Evolutionary conservation across 1,284 basidiomycete species (phyloP).

Genomic region (Rhodotorula sp.): DNA sequence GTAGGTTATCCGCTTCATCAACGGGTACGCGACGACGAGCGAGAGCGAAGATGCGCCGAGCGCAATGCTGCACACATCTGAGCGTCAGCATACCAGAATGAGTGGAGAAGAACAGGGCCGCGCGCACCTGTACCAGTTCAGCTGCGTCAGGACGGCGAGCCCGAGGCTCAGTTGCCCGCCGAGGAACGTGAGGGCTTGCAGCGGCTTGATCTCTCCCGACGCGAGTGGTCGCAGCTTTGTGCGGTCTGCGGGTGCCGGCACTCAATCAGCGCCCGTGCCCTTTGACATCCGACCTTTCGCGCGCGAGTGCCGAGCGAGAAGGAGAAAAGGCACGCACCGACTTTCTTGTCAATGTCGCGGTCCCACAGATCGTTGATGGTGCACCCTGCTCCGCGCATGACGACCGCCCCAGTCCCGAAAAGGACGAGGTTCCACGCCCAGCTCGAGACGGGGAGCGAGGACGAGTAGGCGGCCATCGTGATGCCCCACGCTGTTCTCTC

Average conservation of each 20-base stretch:
- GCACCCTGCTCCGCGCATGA: constrained; percentile 98
- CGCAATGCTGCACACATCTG: constrained; percentile 64
- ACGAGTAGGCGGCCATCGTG: constrained; percentile 84
- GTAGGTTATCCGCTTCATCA: constrained; percentile 97
- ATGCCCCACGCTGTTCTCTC: constrained; percentile 80
- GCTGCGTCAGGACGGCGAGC: constrained; percentile 82
- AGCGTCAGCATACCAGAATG: background rate
- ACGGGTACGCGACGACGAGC: constrained; percentile 84
- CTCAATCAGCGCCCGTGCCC: constrained; percentile 22
- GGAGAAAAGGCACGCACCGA: constrained; percentile 63
- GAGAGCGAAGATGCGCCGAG: constrained; percentile 88
- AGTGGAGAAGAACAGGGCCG: background rate
- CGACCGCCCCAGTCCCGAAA: constrained; percentile 84
- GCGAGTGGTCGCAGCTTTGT: constrained; percentile 73
- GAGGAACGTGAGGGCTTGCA: constrained; percentile 79
- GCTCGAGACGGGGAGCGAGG: constrained; percentile 62
- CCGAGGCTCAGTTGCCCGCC: constrained; percentile 80
- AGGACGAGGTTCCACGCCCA: constrained; percentile 75
- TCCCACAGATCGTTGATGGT: constrained; percentile 99
- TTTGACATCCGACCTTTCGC: constrained; percentile 13
- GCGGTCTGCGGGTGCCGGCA: constrained; percentile 54
- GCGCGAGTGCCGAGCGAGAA: background rate
- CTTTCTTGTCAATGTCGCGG: constrained; percentile 80
- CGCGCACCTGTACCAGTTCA: constrained; percentile 87
- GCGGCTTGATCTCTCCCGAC: constrained; percentile 72